Base-by-base conservation (phyloP, 2,329 filamentous ascomycete genomes). In the Pestalotiopsis sp. region DNA sequence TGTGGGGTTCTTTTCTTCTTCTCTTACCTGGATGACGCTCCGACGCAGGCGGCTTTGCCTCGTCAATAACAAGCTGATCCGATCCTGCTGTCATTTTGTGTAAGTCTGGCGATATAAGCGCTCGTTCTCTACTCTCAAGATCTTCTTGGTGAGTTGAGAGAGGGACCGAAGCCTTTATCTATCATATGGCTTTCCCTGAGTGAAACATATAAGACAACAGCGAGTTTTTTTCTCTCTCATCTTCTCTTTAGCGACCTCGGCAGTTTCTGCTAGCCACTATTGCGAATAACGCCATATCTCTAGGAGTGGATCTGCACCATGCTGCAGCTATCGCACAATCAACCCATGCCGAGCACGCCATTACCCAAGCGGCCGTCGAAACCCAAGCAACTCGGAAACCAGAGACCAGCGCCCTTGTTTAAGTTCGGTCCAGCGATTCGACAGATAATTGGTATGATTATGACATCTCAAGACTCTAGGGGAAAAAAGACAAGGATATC, bases 241-340 rank as follows among this genome's bases (percentile, higher is more conserved):
- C 61, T 23, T 36, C 31, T 36, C 31, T 45, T n/a, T n/a, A 64
- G 36, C 61, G 36, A 49, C 61, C 61, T 64, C 61, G 39, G 61
- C 20, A 62, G 27, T 39, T 52, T 36, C 20, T 49, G 20, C 23
- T 27, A 36, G 27, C 7, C 14, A 23, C 9, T 64, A 49, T 27
- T 31, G n/a, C 20, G 61, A 64, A 64, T 64, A 64, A 64, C 61
- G 61, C 61, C 61, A 64, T 64, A 49, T 45, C 38, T 11, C 38
- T 20, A 52, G 39, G 17, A 64, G 61, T 64, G 61, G 61, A 64
- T 49, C 38, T 12, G n/a, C 61, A 45, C 31, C 31, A 36, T 36
- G 31, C 31, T 64, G 61, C 61, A 64, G 61, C 17, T 49, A 36
- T 64, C 38, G 20, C 61, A 23, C 39, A 64, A 64, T 64, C 7